Conservation (phyloP, 306 rosid species). For the Styphnolobium japonicum region DNA sequence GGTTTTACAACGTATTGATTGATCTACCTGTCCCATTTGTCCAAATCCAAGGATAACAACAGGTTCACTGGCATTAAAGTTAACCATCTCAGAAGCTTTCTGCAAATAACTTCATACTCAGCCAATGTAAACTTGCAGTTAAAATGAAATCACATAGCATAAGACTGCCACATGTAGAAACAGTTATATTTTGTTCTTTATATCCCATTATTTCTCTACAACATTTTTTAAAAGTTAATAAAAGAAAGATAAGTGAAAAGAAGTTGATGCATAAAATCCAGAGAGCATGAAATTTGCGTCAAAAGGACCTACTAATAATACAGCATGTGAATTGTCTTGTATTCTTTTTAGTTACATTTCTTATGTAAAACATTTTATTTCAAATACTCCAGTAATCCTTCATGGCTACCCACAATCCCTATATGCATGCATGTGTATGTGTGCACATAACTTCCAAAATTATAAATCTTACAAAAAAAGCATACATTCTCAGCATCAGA, state of each 20-base stretch:
- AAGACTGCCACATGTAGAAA: constrained; percentile 5
- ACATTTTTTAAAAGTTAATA: background rate
- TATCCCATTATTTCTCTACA: background rate
- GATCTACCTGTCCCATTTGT: constrained; percentile 91
- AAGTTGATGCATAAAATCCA: constrained; percentile 10
- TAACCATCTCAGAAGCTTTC: constrained; percentile 55
- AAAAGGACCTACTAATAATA: background rate
- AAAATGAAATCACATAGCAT: constrained; percentile 18
- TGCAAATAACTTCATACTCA: constrained; percentile 38
- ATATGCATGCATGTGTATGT: background rate
- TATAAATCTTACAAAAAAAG: background rate
- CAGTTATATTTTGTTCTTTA: background rate
- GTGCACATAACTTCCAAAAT: constrained; percentile 13
- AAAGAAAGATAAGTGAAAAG: constrained; percentile 12
- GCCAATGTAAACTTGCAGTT: constrained; percentile 27
- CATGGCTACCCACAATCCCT: constrained; percentile 6
- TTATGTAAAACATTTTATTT: constrained; percentile 12
- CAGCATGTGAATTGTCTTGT: constrained; percentile 17
- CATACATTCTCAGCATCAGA: constrained; percentile 58
- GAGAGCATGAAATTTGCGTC: background rate
- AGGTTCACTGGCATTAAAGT: constrained; percentile 75
- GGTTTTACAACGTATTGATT: constrained; percentile 24
- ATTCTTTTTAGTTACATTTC: background rate
- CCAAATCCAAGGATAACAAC: constrained; percentile 97
- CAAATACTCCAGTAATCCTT: constrained; percentile 3